Evolutionary conservation across 1,139 yeast genomes (phyloP), one percentile per base, ranked within the genome.

Genomic region (Pichia sp.): DNA sequence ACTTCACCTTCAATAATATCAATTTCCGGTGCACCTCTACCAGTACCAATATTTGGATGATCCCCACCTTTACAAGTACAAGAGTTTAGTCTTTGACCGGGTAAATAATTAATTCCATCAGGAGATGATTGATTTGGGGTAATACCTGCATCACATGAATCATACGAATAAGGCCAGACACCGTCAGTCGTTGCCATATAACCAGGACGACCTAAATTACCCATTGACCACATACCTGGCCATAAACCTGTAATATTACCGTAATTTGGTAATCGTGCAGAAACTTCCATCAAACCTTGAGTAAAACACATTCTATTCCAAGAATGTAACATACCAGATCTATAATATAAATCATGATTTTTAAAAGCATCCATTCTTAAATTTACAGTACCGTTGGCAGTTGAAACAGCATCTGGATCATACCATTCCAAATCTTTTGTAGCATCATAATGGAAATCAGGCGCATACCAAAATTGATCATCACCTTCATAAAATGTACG

Each of bases 191-290:
- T 67, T n/a, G 83, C 81, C 73, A 76, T 69, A 62, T 77, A 80
- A 29, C 85, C 85, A 1, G 85, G 83, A 64, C 85, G 72, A 30
- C 82, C 85, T 52, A 80, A 67, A 59, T 80, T 80, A 51, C 85
- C 85, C 80, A 80, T 73, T 9, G 83, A 70, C 85, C 85, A 80
- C 52, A 79, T 56, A 64, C 85, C 85, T 0, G 85, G 85, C 85
- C 85, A 80, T 53, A 80, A 67, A 44, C 85, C 85, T 16, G 80
- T 67, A 28, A 77, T 69, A 53, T 76, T 73, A 60, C 83, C 83
- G 58, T 74, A 77, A 59, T 74, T 72, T 39, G 86, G 85, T 56
- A 81, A 65, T 60, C 71, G 68, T 3, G 80, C 82, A 34, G 79
- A 72, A 42, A 78, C 70, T 59, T 79, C 82, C 58, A 80, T 60